phyloP scores from a whole-genome alignment of 257 asterid species.

The Haberlea rhodopensis region DNA sequence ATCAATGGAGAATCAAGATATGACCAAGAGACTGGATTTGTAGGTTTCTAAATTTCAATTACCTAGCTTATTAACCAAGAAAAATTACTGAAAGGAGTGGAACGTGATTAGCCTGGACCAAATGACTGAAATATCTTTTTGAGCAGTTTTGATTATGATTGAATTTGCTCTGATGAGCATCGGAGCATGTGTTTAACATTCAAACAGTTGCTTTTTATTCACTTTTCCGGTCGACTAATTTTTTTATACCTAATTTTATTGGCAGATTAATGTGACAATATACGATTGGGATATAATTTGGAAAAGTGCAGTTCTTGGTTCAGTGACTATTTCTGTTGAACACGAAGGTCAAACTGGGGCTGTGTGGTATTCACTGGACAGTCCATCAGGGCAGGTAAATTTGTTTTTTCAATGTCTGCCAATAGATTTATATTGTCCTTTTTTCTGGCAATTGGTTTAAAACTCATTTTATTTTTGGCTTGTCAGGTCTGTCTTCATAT shows the following conservation, averaged over 20 bases:
- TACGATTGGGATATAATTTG: slow-evolving; percentile 89
- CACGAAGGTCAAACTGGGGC: slow-evolving; percentile 79
- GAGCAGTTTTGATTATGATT: slow-evolving; percentile 13
- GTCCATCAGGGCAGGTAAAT: slow-evolving; percentile 85
- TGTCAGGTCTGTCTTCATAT: slow-evolving; percentile 85
- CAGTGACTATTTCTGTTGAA: slow-evolving; percentile 61
- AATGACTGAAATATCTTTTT: not conserved
- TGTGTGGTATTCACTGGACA: slow-evolving; percentile 71
- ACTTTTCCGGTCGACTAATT: slow-evolving; percentile 26
- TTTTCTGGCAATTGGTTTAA: slow-evolving; percentile 10
- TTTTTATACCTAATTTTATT: slow-evolving; percentile 23
- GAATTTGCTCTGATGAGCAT: slow-evolving; percentile 3
- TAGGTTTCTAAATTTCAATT: slow-evolving; percentile 10
- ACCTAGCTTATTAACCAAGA: slow-evolving; percentile 6
- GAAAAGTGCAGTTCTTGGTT: slow-evolving; percentile 90
- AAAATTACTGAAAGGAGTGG: slow-evolving; percentile 9
- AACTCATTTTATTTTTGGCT: slow-evolving; percentile 24
- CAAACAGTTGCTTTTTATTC: slow-evolving; percentile 15
- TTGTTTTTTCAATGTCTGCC: slow-evolving; percentile 9
- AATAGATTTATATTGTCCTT: slow-evolving; percentile 14
- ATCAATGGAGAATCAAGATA: slow-evolving; percentile 2
- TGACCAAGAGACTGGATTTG: slow-evolving; percentile 5
- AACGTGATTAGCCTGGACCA: slow-evolving; percentile 2
- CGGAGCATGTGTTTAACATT: not conserved
- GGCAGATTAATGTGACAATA: slow-evolving; percentile 78